These are phyloP conservation scores for Mycena chlorophos DNA, from an alignment of 768 basidiomycete species.

Conservation along the genomic window DNA sequence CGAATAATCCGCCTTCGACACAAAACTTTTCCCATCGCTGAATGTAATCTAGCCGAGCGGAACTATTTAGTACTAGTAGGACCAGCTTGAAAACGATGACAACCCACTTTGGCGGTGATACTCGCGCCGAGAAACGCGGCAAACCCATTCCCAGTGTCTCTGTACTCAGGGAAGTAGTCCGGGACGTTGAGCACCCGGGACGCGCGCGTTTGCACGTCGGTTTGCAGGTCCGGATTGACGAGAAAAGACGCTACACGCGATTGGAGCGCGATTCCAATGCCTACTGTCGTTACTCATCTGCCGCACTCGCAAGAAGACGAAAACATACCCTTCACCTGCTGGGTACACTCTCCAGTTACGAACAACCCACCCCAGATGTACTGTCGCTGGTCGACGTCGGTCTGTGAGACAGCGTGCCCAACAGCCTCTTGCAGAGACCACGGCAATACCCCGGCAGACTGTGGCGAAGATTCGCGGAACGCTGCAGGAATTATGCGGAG, in stretches of 20 bases:
- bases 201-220: conserved; percentile 69
- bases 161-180: conserved; percentile 89
- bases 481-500: conserved; percentile 41
- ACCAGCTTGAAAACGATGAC: background rate
- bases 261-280: conserved; percentile 67
- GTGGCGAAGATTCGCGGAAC: conserved; percentile 19
- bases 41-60: conserved; percentile 66
- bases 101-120: conserved; percentile 78
- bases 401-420: conserved; percentile 57
- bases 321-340: conserved; percentile 65
- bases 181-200: conserved; percentile 69
- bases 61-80: conserved; percentile 5
- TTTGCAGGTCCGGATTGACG: conserved; percentile 59
- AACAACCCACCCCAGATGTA: conserved; percentile 79
- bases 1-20: conserved; percentile 78
- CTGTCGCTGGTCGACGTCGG: conserved; percentile 66
- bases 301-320: background rate
- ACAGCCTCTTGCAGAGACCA: conserved; percentile 67
- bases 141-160: conserved; percentile 79
- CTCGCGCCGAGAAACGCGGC: conserved; percentile 81
- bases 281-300: conserved; percentile 33
- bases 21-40: conserved; percentile 72
- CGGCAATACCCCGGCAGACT: conserved; percentile 28
- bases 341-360: conserved; percentile 77
- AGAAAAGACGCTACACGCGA: conserved; percentile 68